phyloP scores from a whole-genome alignment of 2,329 filamentous ascomycete species.

The Elsinoe batatas region DNA sequence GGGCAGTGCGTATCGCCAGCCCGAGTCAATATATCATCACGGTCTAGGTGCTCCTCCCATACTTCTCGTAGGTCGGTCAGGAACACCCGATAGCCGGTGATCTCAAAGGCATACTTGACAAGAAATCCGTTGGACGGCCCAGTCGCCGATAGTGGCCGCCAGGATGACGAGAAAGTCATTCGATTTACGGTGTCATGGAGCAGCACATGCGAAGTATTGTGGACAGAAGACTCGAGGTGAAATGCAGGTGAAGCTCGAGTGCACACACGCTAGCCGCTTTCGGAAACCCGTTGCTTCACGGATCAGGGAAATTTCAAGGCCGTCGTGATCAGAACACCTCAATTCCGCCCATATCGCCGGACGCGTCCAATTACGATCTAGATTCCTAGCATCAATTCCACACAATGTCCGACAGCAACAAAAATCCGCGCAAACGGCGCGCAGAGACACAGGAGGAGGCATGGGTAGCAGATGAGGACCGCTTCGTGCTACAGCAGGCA shows the following conservation, averaged over 20 bases:
- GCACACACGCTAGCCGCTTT: background rate
- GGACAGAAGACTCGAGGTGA: background rate
- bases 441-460: slow-evolving; percentile 40
- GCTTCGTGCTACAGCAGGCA: slow-evolving; percentile 89
- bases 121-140: slow-evolving; percentile 35
- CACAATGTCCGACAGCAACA: slow-evolving; percentile 18
- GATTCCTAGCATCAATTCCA: background rate
- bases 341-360: background rate
- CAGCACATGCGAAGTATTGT: background rate
- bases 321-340: no score
- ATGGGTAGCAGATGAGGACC: slow-evolving; percentile 91
- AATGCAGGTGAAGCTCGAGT: slow-evolving; percentile 1
- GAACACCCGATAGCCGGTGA: slow-evolving; percentile 52
- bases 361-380: background rate
- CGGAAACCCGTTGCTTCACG: background rate
- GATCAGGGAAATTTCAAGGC: no score
- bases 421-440: slow-evolving; percentile 32
- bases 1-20: slow-evolving; percentile 54
- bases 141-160: background rate
- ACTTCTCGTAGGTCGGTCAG: slow-evolving; percentile 63
- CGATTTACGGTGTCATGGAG: background rate
- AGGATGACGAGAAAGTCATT: background rate
- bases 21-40: slow-evolving; percentile 52
- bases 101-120: slow-evolving; percentile 48
- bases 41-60: slow-evolving; percentile 59